Evolutionary conservation across 169 alveolate genomes (phyloP), one percentile per base, ranked within the genome.

Genomic region (Pseudocohnilembus persalinus): DNA sequence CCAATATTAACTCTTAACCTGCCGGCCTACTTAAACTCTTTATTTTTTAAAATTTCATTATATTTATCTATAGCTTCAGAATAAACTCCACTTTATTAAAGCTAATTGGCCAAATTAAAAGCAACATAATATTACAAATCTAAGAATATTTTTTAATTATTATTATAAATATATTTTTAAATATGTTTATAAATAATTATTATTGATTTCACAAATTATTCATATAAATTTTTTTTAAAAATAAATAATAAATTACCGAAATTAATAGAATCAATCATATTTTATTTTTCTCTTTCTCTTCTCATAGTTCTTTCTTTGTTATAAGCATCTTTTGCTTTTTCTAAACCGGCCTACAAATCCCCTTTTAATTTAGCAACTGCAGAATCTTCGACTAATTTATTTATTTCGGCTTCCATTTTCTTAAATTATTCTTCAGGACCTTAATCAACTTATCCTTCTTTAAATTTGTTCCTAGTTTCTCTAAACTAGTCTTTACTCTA

Each of bases 1-100:
- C 99, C 99, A 95, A 97, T 94, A 92, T 97, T 97, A 29, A 97
- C 98, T 82, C 98, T 93, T 29, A 97, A 90, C 83, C 97, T 90
- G 35, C 96, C 94, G 29, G 97, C 96, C 34, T 93, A 88, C 0
- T 97, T 97, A 88, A 93, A 93, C 85, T 94, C 92, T 93, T 96
- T 96, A 92, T 93, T 95, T 89, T 94, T 95, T 29, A 97, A 93
- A 29, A 97, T 95, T 81, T 94, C 96, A 24, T 92, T 89, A 89
- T 97, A 97, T 65, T 95, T 94, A 81, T 94, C 92, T 76, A 95
- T 85, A 29, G 99, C 98, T 86, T 97, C 98, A 29, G 90, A 92
- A 81, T 85, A 95, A 92, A 94, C 89, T 75, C 94, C 95, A 87
- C 93, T 93, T 0, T 97, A 98, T 83, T 97, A 97, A 81, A 94